A percentile compares a stretch with the other conserved stretches of the same genome.
These are phyloP conservation scores for Lentinula sp. DNA, from an alignment of 768 basidiomycete genomes.

Conservation along the genomic window DNA sequence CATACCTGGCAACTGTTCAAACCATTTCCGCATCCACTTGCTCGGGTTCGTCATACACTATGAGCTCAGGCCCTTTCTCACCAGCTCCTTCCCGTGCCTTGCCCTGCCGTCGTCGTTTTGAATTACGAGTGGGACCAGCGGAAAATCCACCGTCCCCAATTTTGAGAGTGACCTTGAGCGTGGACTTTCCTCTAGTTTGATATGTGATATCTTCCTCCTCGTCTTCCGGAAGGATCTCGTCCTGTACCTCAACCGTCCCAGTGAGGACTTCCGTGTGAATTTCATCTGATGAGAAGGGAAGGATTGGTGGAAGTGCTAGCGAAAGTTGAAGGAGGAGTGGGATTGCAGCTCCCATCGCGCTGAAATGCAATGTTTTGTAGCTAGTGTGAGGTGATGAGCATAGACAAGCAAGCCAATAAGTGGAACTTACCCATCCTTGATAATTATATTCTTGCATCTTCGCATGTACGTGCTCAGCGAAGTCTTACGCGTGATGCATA, in stretches of 20 bases:
- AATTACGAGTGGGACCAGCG: not conserved
- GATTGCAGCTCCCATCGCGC: conserved; percentile 87
- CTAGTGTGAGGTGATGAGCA: conserved; percentile 25
- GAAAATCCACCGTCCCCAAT: conserved; percentile 51
- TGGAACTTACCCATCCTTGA: conserved; percentile 61
- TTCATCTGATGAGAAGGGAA: conserved; percentile 62
- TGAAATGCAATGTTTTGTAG: conserved; percentile 67
- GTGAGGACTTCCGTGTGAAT: conserved; percentile 59
- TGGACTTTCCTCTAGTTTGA: conserved; percentile 66
- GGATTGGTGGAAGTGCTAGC: conserved; percentile 63
- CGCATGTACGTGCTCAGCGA: conserved; percentile 67
- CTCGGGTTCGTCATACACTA: conserved; percentile 27
- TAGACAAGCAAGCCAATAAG: not conserved
- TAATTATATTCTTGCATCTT: conserved; percentile 66
- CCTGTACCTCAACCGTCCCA: conserved; percentile 66
- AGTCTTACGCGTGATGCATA: conserved; percentile 77
- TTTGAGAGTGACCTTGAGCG: conserved; percentile 51
- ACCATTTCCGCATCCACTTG: conserved; percentile 28
- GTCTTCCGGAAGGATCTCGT: conserved; percentile 74
- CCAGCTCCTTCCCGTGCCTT: not conserved
- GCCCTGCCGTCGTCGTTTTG: not conserved
- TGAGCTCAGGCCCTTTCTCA: not conserved
- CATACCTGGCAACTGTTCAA: conserved; percentile 11
- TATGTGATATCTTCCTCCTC: conserved; percentile 66
- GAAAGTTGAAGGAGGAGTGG: conserved; percentile 69